phyloP scores from a whole-genome alignment of 192 early-diverging fungal genomes.

The Dissophora globulifera region DNA sequence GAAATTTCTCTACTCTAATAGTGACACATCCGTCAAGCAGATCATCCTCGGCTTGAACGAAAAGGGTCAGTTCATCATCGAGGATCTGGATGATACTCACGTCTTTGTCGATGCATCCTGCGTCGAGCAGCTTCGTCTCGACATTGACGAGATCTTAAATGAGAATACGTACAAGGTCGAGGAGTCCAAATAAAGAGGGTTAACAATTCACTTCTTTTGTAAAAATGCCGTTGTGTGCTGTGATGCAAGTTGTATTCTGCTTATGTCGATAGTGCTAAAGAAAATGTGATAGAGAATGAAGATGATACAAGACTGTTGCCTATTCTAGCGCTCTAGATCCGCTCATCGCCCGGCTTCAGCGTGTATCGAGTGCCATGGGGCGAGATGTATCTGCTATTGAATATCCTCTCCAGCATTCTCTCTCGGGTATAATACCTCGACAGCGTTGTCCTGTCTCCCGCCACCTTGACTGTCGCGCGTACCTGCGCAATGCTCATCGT shows the following conservation, averaged over 20 bases:
- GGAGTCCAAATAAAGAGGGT: slow-evolving; percentile 18
- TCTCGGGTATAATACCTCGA: slow-evolving; percentile 46
- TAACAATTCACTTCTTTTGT: neutral
- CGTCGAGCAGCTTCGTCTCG: slow-evolving; percentile 65
- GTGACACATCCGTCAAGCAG: slow-evolving; percentile 82
- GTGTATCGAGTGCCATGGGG: slow-evolving; percentile 43
- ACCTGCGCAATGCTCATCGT: slow-evolving; percentile 44
- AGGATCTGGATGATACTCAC: slow-evolving; percentile 86
- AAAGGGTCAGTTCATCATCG: slow-evolving; percentile 77
- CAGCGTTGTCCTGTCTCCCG: slow-evolving; percentile 40
- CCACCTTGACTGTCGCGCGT: slow-evolving; percentile 30
- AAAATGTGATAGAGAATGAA: no score
- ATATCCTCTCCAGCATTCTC: slow-evolving; percentile 46
- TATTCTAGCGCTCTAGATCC: slow-evolving; percentile 17
- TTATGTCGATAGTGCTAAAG: no score
- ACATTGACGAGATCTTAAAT: slow-evolving; percentile 78
- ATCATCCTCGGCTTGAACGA: slow-evolving; percentile 78
- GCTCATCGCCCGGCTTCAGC: slow-evolving; percentile 46
- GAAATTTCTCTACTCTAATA: slow-evolving; percentile 43
- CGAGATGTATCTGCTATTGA: slow-evolving; percentile 46
- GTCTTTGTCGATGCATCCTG: slow-evolving; percentile 76
- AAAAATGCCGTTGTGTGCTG: neutral
- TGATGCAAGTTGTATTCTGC: neutral
- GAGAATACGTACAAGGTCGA: slow-evolving; percentile 76
- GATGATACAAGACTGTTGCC: no score